Base-by-base conservation (phyloP, 2,329 filamentous ascomycete species). In the Paraphoma sp. region DNA sequence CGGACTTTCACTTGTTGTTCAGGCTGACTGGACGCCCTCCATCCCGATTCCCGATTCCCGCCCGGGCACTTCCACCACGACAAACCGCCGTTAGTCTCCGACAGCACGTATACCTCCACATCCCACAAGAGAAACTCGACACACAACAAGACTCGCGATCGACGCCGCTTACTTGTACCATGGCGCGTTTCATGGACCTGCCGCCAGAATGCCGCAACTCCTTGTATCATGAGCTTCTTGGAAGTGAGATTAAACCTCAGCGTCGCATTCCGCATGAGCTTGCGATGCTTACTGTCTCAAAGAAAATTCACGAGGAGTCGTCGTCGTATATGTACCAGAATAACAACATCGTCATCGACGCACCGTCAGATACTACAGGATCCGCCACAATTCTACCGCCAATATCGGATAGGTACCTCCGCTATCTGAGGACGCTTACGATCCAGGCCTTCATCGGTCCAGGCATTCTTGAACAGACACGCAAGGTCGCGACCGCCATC, bases 271-370 rank as follows among this genome's bases (percentile, higher is more conserved):
- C n/a, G 36, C 36, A 55, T 14, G 40, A 41, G 8, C 48, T 64
- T 8, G 56, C 57, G 5, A 11, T 70, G 6, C 59, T 69, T 48
- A 38, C 30, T 9, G 56, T 63, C 45, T 70, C 60, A 16, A 57
- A 54, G 30, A 50, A 56, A 17, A 7, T 70, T 3, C 59, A 68
- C 31, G 6, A 56, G 3, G 68, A 72, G 51, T 57, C 61, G 8
- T 51, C 63, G 1, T 64, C 68, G 7, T 64, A 65, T 53, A 70
- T 67, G 44, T 70, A 70, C 56, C 53, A 67, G 23, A 44, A 64
- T 11, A 64, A 58, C 31, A 1, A 29, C 18, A 59, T 67, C 18
- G 28, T 12, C 12, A 17, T 66, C 46, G 41, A 56, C 8, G 12
- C 47, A 11, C 48, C 54, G 5, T 48, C 50, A 9, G 28, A 28